Conservation (phyloP, 176 grass and related monocot genomes). For the Carex kokanica region DNA sequence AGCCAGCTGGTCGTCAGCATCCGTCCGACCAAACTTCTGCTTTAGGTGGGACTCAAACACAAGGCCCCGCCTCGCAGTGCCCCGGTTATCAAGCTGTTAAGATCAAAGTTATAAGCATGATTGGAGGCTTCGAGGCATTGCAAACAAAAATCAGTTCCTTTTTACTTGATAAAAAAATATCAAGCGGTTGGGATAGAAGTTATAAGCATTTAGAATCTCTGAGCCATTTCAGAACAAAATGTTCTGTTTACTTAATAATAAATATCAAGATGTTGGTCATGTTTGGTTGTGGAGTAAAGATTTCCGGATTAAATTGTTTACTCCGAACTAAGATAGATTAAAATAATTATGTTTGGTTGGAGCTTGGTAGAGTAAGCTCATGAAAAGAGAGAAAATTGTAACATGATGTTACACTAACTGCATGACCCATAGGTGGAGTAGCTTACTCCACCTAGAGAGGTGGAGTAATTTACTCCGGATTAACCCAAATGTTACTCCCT, state of each 20-base stretch:
- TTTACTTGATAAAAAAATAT: constrained; percentile 15
- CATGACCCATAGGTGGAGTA: too few relatives aligned
- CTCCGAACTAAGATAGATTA: too few relatives aligned
- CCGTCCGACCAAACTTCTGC: constrained; percentile 64
- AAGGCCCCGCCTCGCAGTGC: constrained; percentile 78
- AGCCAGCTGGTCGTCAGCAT: constrained; percentile 80
- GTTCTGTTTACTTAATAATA: not conserved
- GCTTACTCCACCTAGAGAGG: too few relatives aligned
- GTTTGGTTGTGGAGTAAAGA: too few relatives aligned
- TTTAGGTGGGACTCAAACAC: constrained; percentile 89
- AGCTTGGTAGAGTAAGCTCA: too few relatives aligned
- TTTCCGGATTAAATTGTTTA: too few relatives aligned
- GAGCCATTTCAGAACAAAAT: not conserved
- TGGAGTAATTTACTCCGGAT: too few relatives aligned
- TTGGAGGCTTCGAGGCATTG: not conserved
- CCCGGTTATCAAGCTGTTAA: constrained; percentile 88
- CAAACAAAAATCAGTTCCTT: not conserved
- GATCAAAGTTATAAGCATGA: constrained; percentile 19
- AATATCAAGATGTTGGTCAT: not conserved
- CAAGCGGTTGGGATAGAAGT: not conserved
- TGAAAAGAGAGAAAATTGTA: too few relatives aligned
- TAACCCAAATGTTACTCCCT: too few relatives aligned
- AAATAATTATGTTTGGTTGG: too few relatives aligned
- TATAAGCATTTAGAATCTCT: not conserved
- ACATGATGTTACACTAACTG: too few relatives aligned